Conservation (phyloP, 73 alveolate genomes). For the Tetrahymena borealis region DNA sequence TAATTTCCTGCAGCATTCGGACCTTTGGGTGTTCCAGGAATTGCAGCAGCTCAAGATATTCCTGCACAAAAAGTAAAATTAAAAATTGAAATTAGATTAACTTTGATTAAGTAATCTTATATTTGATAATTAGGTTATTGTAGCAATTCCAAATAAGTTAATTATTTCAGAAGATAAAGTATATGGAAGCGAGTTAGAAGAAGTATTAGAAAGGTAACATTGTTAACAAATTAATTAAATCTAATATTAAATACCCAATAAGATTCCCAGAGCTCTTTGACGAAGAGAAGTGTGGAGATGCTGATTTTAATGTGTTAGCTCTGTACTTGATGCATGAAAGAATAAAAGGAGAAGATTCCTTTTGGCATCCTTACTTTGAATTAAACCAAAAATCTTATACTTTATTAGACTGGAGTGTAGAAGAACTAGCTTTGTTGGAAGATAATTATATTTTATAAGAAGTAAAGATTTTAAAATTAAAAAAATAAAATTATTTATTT, state of each 20-base stretch:
- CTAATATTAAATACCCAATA: not conserved
- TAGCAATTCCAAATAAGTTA: not conserved
- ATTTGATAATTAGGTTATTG: not conserved
- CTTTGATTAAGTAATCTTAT: not conserved
- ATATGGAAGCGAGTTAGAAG: not conserved
- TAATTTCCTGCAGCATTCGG: not conserved
- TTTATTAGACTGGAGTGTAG: not conserved
- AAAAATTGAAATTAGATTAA: not conserved
- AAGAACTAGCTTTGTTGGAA: not conserved
- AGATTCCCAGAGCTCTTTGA: not conserved
- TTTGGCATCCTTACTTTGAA: not conserved
- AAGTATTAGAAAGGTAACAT: not conserved
- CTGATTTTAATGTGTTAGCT: not conserved
- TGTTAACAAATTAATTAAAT: not conserved
- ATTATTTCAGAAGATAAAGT: not conserved
- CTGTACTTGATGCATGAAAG: not conserved
- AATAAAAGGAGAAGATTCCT: not conserved
- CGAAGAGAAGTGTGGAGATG: not conserved
- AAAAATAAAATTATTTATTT: not conserved
- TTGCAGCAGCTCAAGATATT: not conserved
- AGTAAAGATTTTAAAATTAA: not conserved
- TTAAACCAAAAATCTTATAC: not conserved
- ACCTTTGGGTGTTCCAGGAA: not conserved
- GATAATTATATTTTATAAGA: not conserved
- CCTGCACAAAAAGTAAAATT: not conserved